phyloP scores from a whole-genome alignment of 768 basidiomycete species.

The Podaxis sp. region DNA sequence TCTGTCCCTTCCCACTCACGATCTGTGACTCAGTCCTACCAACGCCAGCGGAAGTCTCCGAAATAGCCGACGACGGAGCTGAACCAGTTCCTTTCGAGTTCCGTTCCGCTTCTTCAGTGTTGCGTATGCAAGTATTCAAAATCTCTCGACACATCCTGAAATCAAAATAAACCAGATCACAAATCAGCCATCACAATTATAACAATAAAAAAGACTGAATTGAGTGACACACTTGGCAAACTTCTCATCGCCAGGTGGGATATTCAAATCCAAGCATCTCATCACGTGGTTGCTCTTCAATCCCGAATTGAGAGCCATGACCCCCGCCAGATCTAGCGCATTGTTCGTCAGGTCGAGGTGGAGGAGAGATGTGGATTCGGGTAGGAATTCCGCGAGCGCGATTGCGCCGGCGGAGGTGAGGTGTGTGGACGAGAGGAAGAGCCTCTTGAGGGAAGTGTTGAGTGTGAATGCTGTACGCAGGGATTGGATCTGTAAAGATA shows the following conservation, averaged over 20 bases:
- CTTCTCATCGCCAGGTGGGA: conserved; percentile 82
- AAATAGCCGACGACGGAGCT: neutral
- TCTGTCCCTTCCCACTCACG: conserved; percentile 50
- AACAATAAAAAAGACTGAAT: neutral
- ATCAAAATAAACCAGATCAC: neutral
- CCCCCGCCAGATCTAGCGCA: conserved; percentile 81
- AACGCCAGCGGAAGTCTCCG: neutral
- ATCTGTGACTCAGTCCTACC: conserved; percentile 15
- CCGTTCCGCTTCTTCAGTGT: conserved; percentile 85
- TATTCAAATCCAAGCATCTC: conserved; percentile 91
- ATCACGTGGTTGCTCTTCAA: conserved; percentile 83
- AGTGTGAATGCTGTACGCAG: conserved; percentile 91
- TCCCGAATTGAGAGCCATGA: conserved; percentile 88
- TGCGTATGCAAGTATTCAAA: conserved; percentile 85
- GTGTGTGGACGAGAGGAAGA: conserved; percentile 85
- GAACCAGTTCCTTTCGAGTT: conserved; percentile 29
- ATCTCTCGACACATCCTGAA: conserved; percentile 82
- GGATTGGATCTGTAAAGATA: conserved; percentile 63
- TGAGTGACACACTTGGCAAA: conserved; percentile 57
- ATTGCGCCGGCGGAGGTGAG: conserved; percentile 87
- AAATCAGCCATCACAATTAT: neutral
- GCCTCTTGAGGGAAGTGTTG: conserved; percentile 86
- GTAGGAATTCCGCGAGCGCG: conserved; percentile 93
- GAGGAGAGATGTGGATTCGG: conserved; percentile 81
- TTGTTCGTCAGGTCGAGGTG: conserved; percentile 92